These are phyloP conservation scores for Penicillium maclennaniae DNA, from an alignment of 495 filamentous ascomycete genomes.

Conservation along the genomic window DNA sequence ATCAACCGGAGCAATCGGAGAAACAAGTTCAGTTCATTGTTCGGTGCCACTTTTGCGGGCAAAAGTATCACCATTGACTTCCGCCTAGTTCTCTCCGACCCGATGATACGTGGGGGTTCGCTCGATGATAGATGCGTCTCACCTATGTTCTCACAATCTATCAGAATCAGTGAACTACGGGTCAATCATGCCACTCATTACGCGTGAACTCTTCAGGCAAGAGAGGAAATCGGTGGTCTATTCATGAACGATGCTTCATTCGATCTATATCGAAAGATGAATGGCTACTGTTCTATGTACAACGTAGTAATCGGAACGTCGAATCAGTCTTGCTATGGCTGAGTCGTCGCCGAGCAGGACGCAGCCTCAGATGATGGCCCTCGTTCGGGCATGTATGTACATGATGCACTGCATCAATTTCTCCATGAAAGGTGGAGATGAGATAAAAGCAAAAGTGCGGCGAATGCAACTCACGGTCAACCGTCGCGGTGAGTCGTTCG, in stretches of 20 bases:
- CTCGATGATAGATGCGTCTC: no score
- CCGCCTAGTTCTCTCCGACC: no score
- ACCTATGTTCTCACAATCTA: no score
- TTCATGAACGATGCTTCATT: background rate
- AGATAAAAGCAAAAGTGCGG: background rate
- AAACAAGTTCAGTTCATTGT: no score
- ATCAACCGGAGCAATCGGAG: no score
- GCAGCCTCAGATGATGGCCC: background rate
- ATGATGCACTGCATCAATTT: conserved; percentile 9
- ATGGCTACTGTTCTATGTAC: background rate
- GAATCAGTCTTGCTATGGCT: background rate
- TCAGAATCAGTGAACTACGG: no score
- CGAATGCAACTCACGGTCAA: background rate
- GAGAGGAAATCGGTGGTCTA: background rate
- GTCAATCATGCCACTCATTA: no score
- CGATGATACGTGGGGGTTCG: no score
- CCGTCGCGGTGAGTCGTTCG: conserved; percentile 28
- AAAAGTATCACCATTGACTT: no score
- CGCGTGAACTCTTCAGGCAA: no score
- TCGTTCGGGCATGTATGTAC: conserved; percentile 6
- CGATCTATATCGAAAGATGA: background rate
- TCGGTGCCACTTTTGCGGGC: no score
- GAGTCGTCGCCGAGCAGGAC: background rate
- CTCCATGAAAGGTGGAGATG: background rate
- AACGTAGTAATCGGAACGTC: background rate